A percentile compares a stretch with the other conserved stretches of the same genome.
These are phyloP conservation scores for Paulownia fortunei DNA, from an alignment of 257 asterid species.

Conservation along the genomic window DNA sequence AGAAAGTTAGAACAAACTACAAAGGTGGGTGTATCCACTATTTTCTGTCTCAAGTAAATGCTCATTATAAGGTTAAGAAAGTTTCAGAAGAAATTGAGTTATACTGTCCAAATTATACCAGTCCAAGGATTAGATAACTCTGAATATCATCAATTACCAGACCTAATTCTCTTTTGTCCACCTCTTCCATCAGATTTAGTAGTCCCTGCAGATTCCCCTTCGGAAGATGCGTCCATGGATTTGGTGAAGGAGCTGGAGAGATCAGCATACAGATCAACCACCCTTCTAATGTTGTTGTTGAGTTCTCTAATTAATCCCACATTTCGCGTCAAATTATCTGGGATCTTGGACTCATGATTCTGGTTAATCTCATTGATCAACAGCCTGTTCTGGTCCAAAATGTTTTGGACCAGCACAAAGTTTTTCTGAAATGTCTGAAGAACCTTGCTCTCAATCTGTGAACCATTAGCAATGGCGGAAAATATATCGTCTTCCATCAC, in stretches of 20 bases:
- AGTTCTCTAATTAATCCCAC: slow-evolving; percentile 63
- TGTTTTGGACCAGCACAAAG: slow-evolving; percentile 52
- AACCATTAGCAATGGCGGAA: slow-evolving; percentile 41
- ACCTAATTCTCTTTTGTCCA: slow-evolving; percentile 54
- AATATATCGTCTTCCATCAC: slow-evolving; percentile 50
- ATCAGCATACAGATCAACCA: slow-evolving; percentile 53
- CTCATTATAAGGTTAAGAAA: slow-evolving; percentile 25
- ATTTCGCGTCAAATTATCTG: slow-evolving; percentile 47
- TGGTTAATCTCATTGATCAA: slow-evolving; percentile 57
- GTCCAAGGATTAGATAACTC: slow-evolving; percentile 20
- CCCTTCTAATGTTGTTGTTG: slow-evolving; percentile 58
- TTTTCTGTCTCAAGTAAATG: slow-evolving; percentile 19
- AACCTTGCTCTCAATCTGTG: slow-evolving; percentile 44
- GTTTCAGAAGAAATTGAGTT: slow-evolving; percentile 23
- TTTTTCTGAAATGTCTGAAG: slow-evolving; percentile 48
- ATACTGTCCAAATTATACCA: slow-evolving; percentile 32
- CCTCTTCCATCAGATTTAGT: slow-evolving; percentile 51
- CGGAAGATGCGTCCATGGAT: slow-evolving; percentile 58
- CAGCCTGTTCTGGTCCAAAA: slow-evolving; percentile 56
- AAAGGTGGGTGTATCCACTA: slow-evolving; percentile 21
- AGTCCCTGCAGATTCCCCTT: slow-evolving; percentile 47
- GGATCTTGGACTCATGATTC: slow-evolving; percentile 57
- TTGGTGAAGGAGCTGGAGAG: slow-evolving; percentile 50
- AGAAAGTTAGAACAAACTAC: slow-evolving; percentile 24
- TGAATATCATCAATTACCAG: slow-evolving; percentile 34